These are phyloP conservation scores for Coleophoma cylindrospora DNA, from an alignment of 2,329 filamentous ascomycete genomes.

Conservation along the genomic window DNA sequence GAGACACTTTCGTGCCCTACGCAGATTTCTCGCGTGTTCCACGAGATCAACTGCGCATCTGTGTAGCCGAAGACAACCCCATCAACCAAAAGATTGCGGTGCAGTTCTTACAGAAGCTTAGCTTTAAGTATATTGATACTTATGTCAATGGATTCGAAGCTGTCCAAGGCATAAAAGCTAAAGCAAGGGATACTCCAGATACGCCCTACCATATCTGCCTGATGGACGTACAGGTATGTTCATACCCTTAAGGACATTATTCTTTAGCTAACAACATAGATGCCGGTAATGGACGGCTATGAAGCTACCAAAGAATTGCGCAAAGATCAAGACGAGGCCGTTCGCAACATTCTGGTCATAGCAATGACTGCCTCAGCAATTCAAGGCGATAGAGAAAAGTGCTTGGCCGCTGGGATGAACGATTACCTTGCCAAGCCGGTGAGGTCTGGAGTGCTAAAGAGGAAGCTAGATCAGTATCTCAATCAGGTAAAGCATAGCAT, in stretches of 20 bases:
- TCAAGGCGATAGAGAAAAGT: constrained; percentile 90
- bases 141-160: constrained; percentile 88
- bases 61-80: constrained; percentile 90
- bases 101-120: constrained; percentile 80
- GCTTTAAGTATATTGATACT: constrained; percentile 75
- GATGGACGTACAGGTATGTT: constrained; percentile 74
- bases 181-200: constrained; percentile 55
- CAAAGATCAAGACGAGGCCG: constrained; percentile 67
- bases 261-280: constrained; percentile 29
- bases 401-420: constrained; percentile 94
- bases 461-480: constrained; percentile 70
- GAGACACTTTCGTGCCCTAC: constrained; percentile 37
- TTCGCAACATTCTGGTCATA: constrained; percentile 84
- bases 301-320: constrained; percentile 83
- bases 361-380: constrained; percentile 97
- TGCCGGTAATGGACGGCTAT: constrained; percentile 91
- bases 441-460: constrained; percentile 79
- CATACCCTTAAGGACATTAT: too few relatives aligned
- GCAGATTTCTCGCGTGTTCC: constrained; percentile 69
- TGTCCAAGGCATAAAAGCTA: constrained; percentile 77
- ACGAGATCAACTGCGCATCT: constrained; percentile 75
- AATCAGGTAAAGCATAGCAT: constrained; percentile 16
- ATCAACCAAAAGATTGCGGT: constrained; percentile 95
- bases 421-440: constrained; percentile 96
- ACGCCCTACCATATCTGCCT: constrained; percentile 82